phyloP scores from a whole-genome alignment of 2,329 filamentous ascomycete species.

The Botrytis fragariae region DNA sequence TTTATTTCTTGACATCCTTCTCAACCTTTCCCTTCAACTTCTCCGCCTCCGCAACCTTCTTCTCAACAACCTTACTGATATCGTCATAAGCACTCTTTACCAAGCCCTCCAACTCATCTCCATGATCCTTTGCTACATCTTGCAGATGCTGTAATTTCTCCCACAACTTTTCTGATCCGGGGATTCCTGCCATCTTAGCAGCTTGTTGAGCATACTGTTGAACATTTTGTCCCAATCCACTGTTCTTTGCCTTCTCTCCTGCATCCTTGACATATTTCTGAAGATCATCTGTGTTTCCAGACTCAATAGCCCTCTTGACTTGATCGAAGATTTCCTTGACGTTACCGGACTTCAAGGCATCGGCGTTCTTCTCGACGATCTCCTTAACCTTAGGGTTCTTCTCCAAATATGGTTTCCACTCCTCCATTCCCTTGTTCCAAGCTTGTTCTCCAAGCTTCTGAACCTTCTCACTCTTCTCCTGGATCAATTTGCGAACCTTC shows the following conservation, averaged over 20 bases:
- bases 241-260: slow-evolving; percentile 59
- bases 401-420: slow-evolving; percentile 69
- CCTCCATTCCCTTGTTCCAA: slow-evolving; percentile 68
- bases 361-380: slow-evolving; percentile 67
- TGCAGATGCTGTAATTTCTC: slow-evolving; percentile 64
- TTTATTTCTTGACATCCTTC: slow-evolving; percentile 29
- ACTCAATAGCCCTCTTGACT: slow-evolving; percentile 59
- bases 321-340: slow-evolving; percentile 61
- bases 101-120: slow-evolving; percentile 66
- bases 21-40: slow-evolving; percentile 55
- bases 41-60: slow-evolving; percentile 55
- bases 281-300: slow-evolving; percentile 57
- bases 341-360: slow-evolving; percentile 66
- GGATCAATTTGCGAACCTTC: slow-evolving; percentile 58
- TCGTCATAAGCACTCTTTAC: slow-evolving; percentile 68
- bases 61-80: slow-evolving; percentile 61
- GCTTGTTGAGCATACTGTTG: slow-evolving; percentile 53
- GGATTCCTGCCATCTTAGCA: slow-evolving; percentile 55
- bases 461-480: slow-evolving; percentile 68
- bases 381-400: slow-evolving; percentile 76
- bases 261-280: slow-evolving; percentile 60
- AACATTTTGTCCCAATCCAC: slow-evolving; percentile 27
- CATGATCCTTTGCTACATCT: slow-evolving; percentile 64
- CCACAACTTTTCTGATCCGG: slow-evolving; percentile 61
- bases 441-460: slow-evolving; percentile 67